Evolutionary conservation across 805 yeast genomes (phyloP), one percentile per base, ranked within the genome.

Genomic region (Metschnikowia colocasiae): DNA sequence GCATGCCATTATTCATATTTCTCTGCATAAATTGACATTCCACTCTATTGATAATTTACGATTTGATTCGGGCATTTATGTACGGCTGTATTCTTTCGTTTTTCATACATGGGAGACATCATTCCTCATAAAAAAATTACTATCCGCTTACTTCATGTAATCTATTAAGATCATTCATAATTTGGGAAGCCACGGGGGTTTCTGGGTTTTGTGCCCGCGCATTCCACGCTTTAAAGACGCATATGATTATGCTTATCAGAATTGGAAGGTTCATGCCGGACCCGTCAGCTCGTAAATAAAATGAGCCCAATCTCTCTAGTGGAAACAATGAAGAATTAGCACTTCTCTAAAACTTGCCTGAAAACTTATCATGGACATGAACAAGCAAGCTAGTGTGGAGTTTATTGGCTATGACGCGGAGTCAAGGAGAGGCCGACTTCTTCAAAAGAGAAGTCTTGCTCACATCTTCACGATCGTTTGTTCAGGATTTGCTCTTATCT

Each of bases 401-500:
- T 63, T 6, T 13, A 31, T 61, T 55, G 55, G 54, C 30, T 71
- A 72, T 53, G 69, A 71, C 47, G 59, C 56, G 10, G 72, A 62
- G 12, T 59, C 50, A 25, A 63, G 76, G 55, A 49, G 47, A 30
- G 48, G 52, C 13, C 59, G 76, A 37, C 61, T 64, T 34, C 54
- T 40, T 15, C 57, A 55, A 5, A 61, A 62, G 18, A 55, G 53
- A 30, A 47, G 50, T 26, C 23, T 52, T 31, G 63, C 58, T 22
- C 74, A 71, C 46, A 50, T 67, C 25, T 55, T 72, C 43, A 64
- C 82, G 46, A 79, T 85, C 51, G 58, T 81, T 38, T 80, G 87
- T 64, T 73, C 90, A 20, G 92, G 94, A 12, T 82, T 80, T 53
- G 94, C 91, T 0, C 73, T 86, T 59, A 79, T 84, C 57, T 79